Evolutionary conservation across 306 rosid genomes (phyloP).

Genomic region (Cucumis sativus): DNA sequence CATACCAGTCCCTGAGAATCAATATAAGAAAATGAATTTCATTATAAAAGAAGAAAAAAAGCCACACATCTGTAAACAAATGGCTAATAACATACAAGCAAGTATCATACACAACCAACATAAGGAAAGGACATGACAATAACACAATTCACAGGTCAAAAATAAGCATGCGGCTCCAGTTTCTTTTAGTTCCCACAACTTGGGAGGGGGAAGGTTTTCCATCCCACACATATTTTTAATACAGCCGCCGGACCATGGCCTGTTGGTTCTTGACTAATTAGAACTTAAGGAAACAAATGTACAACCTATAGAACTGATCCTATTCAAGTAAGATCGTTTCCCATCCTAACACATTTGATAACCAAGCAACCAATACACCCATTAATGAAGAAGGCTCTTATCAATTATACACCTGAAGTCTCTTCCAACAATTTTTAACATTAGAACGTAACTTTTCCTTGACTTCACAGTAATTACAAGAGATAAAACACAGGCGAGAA

Average conservation of each 20-base stretch:
- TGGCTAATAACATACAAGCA: neutral
- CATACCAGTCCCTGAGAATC: constrained; percentile 56
- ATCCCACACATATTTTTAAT: neutral
- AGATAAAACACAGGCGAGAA: neutral
- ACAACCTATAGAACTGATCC: too few relatives aligned
- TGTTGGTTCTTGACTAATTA: too few relatives aligned
- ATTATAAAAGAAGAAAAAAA: neutral
- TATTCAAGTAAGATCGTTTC: too few relatives aligned
- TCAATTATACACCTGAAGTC: neutral
- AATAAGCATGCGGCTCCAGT: neutral
- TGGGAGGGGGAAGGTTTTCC: neutral
- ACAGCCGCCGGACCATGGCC: too few relatives aligned
- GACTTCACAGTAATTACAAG: neutral
- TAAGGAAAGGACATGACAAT: neutral
- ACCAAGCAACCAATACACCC: neutral
- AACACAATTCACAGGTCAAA: neutral
- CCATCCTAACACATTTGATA: neutral
- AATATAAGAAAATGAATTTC: neutral
- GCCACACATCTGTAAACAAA: neutral
- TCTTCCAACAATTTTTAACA: neutral
- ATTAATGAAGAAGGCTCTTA: neutral
- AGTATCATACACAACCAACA: neutral
- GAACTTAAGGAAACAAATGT: too few relatives aligned
- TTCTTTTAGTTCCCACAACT: neutral
- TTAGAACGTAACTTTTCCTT: neutral